These are phyloP conservation scores for Apiospora kogelbergensis DNA, from an alignment of 2,329 filamentous ascomycete species.

Conservation along the genomic window DNA sequence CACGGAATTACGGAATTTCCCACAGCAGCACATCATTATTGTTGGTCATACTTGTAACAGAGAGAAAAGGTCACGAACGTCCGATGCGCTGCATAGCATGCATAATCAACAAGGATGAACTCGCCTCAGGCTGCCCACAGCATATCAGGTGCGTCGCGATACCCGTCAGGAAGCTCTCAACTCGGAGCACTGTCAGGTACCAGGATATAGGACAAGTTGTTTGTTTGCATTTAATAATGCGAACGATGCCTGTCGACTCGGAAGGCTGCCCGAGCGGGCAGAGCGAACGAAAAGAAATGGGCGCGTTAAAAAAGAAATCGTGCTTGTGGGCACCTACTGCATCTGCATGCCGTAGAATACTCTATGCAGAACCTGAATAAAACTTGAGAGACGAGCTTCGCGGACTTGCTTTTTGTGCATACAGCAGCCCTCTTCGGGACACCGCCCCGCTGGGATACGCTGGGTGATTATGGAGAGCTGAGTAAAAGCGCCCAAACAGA, in stretches of 20 bases:
- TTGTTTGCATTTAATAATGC: background rate
- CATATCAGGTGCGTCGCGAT: background rate
- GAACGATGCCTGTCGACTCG: background rate
- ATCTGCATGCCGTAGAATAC: background rate
- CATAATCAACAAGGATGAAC: background rate
- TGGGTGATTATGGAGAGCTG: background rate
- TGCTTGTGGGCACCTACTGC: background rate
- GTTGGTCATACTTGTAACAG: background rate
- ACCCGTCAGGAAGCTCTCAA: background rate
- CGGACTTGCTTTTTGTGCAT: background rate
- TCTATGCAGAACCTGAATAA: background rate
- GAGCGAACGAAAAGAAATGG: background rate
- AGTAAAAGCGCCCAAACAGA: slow-evolving; percentile 1
- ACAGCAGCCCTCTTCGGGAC: background rate
- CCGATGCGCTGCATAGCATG: background rate
- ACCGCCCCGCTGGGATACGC: background rate
- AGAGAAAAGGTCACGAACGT: background rate
- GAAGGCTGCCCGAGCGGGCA: background rate
- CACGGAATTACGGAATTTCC: background rate
- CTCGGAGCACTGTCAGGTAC: background rate
- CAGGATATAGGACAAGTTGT: background rate
- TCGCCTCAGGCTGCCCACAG: background rate
- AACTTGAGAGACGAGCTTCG: background rate
- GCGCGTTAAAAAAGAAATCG: background rate
- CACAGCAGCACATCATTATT: background rate